phyloP scores from a whole-genome alignment of 192 early-diverging fungal species.

The Phycomyces blakesleeanus region DNA sequence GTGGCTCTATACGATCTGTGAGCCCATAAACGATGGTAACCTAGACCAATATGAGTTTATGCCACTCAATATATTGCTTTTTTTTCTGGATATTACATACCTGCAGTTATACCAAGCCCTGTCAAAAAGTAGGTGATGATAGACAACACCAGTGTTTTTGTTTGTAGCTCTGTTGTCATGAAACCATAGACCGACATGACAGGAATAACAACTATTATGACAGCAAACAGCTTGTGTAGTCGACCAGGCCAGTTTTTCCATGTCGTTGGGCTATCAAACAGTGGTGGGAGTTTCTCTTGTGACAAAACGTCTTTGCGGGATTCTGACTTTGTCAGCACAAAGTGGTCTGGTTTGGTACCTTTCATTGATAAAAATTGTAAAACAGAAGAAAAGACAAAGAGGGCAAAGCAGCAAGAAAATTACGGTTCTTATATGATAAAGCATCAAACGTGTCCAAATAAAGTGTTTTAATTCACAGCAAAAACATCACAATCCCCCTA shows the following conservation, averaged over 20 bases:
- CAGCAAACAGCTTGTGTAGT: slow-evolving; percentile 65
- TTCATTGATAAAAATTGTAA: background rate
- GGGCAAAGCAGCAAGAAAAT: background rate
- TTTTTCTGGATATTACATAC: slow-evolving; percentile 23
- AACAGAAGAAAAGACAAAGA: background rate
- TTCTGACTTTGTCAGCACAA: slow-evolving; percentile 16
- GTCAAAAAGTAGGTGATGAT: slow-evolving; percentile 71
- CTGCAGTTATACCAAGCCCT: slow-evolving; percentile 80
- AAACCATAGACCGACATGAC: slow-evolving; percentile 78
- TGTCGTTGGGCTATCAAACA: slow-evolving; percentile 42
- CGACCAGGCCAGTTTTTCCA: slow-evolving; percentile 47
- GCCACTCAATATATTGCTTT: background rate
- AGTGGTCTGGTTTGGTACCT: background rate
- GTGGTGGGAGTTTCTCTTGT: slow-evolving; percentile 14
- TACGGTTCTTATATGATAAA: too few species aligned
- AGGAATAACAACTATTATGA: slow-evolving; percentile 64
- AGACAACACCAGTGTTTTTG: slow-evolving; percentile 69
- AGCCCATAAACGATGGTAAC: slow-evolving; percentile 82
- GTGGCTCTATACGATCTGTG: slow-evolving; percentile 73
- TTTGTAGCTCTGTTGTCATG: slow-evolving; percentile 58
- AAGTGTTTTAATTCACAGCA: too few species aligned
- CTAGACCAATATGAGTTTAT: slow-evolving; percentile 25
- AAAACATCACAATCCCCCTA: too few species aligned
- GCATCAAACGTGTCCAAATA: too few species aligned
- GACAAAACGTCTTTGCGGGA: slow-evolving; percentile 15